Evolutionary conservation across 176 grass and related monocot genomes (phyloP).

Genomic region (Carex kokanica): DNA sequence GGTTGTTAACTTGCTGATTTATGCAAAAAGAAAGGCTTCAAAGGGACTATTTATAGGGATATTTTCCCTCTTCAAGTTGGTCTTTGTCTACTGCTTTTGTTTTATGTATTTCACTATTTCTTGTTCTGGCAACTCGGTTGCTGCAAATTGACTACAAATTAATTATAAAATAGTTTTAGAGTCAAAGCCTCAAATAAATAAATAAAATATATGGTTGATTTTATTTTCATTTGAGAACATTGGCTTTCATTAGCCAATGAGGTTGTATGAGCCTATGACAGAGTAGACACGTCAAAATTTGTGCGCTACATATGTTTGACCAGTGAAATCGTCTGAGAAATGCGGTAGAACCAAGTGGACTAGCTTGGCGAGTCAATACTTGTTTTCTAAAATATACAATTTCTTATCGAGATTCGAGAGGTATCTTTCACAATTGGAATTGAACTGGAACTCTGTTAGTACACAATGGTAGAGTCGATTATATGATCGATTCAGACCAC

Average conservation of each 20-base stretch:
- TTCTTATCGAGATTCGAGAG: no score
- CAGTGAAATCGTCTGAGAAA: not conserved
- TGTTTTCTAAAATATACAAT: not conserved
- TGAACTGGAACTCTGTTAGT: no score
- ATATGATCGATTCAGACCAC: no score
- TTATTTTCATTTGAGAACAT: not conserved
- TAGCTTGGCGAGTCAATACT: not conserved
- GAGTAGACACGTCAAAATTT: not conserved
- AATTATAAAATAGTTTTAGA: not conserved
- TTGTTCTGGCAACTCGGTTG: not conserved
- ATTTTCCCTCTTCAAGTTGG: not conserved
- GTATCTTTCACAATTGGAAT: no score
- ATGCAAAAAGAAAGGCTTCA: not conserved
- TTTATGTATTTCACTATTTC: no score
- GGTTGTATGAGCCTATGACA: not conserved
- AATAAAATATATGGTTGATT: not conserved
- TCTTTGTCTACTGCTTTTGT: not conserved
- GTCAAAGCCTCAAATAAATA: no score
- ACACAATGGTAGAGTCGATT: no score
- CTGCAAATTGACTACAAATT: not conserved
- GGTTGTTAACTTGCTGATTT: not conserved
- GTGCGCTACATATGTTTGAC: not conserved
- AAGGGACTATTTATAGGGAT: constrained; percentile 3
- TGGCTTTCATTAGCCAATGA: no score
- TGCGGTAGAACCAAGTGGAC: not conserved